Base-by-base conservation (phyloP, 495 filamentous ascomycete species). In the Neurospora sp. region DNA sequence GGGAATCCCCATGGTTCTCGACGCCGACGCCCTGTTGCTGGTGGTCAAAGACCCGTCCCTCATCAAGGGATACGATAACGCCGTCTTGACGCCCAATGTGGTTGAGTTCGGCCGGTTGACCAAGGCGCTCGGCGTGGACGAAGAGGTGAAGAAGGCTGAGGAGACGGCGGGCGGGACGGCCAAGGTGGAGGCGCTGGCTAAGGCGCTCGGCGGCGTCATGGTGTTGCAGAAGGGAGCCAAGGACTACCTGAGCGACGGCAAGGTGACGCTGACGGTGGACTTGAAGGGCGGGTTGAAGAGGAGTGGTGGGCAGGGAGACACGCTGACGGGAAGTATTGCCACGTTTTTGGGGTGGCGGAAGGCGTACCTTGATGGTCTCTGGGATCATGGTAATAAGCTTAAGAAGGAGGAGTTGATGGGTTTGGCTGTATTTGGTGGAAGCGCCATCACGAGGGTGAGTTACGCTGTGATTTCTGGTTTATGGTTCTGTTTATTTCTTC, bases 251-350 rank as follows among this genome's bases (percentile, higher is more conserved):
- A 92, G 90, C 8, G 94, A 97, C 78, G 96, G 96, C 20, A 85
- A 87, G 68, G 85, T 84, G 16, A 96, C 92, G 68, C 79, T 93
- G 40, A 85, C 91, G 31, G 90, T 90, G 53, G 93, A 97, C 76
- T 78, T 91, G 31, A 80, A 87, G 75, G 96, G 96, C 8, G 95
- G 96, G 4, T 78, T 89, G 77, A 99, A 99, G 88, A 85, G 96
- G 72, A 94, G 91, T 71, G 96, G 96, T 48, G 96, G 96, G 3
- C 96, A 99, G 80, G 96, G 96, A 10, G 96, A 99, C 83, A 99
- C 96, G 10, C 83, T 99, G 75, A 99, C 96, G 4, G 96, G 96
- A 9, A 89, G 89, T 69, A 84, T 99, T 75, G 96, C 90, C 3
- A 98, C 96, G 16, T 85, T 99, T 74, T 80, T 99, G 74, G 94